Conservation (phyloP, 768 basidiomycete genomes). For the Boletus huronensis region DNA sequence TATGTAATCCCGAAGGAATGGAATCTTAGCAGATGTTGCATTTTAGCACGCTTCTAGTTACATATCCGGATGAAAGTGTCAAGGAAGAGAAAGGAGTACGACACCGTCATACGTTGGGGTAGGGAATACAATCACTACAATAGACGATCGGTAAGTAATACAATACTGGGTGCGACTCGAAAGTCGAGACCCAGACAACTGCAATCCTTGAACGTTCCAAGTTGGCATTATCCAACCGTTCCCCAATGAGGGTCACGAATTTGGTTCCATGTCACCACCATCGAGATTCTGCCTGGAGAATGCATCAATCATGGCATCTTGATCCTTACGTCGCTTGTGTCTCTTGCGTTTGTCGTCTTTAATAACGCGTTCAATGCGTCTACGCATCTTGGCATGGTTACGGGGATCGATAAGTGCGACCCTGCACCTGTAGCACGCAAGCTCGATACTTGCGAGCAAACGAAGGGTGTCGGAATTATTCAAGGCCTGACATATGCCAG, state of each 20-base stretch:
- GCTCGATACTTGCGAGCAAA: constrained; percentile 77
- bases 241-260: constrained; percentile 18
- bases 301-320: constrained; percentile 77
- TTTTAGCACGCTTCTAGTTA: constrained; percentile 10
- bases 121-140: constrained; percentile 17
- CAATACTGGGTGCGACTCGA: constrained; percentile 14
- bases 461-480: constrained; percentile 83
- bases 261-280: constrained; percentile 24
- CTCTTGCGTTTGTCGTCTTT: constrained; percentile 80
- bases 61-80: constrained; percentile 1
- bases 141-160: constrained; percentile 22
- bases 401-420: constrained; percentile 67
- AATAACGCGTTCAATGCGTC: constrained; percentile 75
- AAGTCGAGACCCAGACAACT: constrained; percentile 7
- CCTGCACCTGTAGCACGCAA: constrained; percentile 77
- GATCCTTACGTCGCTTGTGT: constrained; percentile 79
- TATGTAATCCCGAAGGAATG: not conserved
- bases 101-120: constrained; percentile 2
- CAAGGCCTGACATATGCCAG: constrained; percentile 50
- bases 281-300: constrained; percentile 56
- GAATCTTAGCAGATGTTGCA: not conserved
- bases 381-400: constrained; percentile 57
- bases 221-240: constrained; percentile 9
- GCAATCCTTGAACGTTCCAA: constrained; percentile 11
- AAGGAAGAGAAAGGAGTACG: constrained; percentile 4